Evolutionary conservation across 2,329 filamentous ascomycete species (phyloP).

Genomic region (Zalaria sp.): DNA sequence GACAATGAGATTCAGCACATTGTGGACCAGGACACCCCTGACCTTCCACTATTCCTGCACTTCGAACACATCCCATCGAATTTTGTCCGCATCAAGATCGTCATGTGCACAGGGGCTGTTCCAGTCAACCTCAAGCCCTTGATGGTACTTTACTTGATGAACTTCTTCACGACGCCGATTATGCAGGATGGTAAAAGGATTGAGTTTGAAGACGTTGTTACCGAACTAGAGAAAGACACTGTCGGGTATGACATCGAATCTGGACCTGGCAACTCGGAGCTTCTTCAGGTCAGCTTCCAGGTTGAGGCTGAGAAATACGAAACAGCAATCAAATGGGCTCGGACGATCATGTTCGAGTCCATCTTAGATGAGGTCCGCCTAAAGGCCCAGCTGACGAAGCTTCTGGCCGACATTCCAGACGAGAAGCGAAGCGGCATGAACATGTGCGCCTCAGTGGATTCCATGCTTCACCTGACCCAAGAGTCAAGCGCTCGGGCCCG

Average conservation of each 20-base stretch:
- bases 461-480: constrained; percentile 66
- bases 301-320: constrained; percentile 81
- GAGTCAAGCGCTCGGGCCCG: constrained; percentile 65
- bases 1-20: constrained; percentile 59
- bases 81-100: constrained; percentile 74
- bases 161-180: constrained; percentile 90
- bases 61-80: constrained; percentile 90
- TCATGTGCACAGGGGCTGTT: constrained; percentile 64
- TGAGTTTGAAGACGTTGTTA: constrained; percentile 84
- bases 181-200: constrained; percentile 60
- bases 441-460: constrained; percentile 49
- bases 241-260: constrained; percentile 66
- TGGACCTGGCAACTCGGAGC: constrained; percentile 63
- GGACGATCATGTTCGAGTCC: constrained; percentile 73
- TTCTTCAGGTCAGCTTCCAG: constrained; percentile 68
- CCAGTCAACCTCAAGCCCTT: constrained; percentile 76
- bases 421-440: constrained; percentile 70
- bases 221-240: constrained; percentile 81
- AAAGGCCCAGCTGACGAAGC: constrained; percentile 55
- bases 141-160: constrained; percentile 70
- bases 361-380: constrained; percentile 65
- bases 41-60: constrained; percentile 78
- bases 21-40: constrained; percentile 53
- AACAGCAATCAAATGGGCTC: constrained; percentile 69
- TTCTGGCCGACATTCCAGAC: constrained; percentile 83